These are phyloP conservation scores for Colletotrichum lindemuthianum DNA, from an alignment of 2,329 filamentous ascomycete genomes.

Conservation along the genomic window DNA sequence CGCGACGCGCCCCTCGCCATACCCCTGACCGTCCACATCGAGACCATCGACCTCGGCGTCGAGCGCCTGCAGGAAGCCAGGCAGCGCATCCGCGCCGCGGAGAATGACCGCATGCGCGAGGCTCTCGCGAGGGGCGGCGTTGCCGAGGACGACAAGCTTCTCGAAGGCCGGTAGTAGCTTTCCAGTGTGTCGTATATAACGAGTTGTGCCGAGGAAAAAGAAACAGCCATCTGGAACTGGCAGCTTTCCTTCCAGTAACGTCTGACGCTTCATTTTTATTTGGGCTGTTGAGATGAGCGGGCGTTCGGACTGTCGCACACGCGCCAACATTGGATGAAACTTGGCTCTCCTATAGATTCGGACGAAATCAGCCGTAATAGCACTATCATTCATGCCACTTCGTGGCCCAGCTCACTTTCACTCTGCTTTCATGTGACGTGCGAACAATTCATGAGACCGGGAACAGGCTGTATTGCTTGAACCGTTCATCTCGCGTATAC, in stretches of 20 bases:
- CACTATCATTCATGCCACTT: background rate
- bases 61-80: conserved; percentile 76
- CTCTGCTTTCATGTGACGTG: too few species aligned
- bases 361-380: conserved; percentile 11
- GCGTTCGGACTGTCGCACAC: conserved; percentile 12
- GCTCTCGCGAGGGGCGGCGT: conserved; percentile 58
- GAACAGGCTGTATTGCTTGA: too few species aligned
- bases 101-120: conserved; percentile 66
- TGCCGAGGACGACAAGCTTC: conserved; percentile 52
- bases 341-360: conserved; percentile 8
- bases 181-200: background rate
- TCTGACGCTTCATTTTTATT: too few species aligned
- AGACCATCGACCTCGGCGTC: conserved; percentile 77
- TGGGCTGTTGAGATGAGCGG: conserved; percentile 23
- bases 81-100: conserved; percentile 65
- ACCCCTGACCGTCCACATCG: conserved; percentile 78
- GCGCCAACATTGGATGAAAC: conserved; percentile 21
- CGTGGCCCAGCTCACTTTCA: too few species aligned
- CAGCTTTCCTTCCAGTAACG: too few species aligned
- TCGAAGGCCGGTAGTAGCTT: conserved; percentile 45
- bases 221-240: too few species aligned
- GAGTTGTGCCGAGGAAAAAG: background rate
- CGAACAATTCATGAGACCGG: too few species aligned
- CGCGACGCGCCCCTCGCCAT: conserved; percentile 59
- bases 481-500: too few species aligned